Conservation (phyloP, 1,139 yeast species). For the Kodamaea sp. region DNA sequence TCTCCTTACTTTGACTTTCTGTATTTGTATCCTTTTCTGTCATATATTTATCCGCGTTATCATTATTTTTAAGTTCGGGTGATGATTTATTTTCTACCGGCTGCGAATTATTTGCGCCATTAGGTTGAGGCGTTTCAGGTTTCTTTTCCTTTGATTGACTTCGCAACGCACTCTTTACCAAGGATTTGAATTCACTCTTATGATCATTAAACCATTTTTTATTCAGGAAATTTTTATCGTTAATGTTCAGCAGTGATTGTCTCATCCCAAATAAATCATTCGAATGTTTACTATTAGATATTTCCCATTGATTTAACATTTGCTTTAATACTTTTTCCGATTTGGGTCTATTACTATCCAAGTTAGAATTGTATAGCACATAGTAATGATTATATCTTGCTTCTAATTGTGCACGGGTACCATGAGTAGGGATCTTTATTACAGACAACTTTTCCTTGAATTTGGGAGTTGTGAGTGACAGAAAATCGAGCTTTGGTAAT, state of each 20-base stretch:
- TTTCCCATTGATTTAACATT: slow-evolving; percentile 69
- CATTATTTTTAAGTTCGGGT: too few relatives aligned
- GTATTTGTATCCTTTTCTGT: too few relatives aligned
- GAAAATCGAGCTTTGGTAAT: slow-evolving; percentile 61
- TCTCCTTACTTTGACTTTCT: too few relatives aligned
- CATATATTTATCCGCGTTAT: too few relatives aligned
- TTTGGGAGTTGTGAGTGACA: slow-evolving; percentile 56
- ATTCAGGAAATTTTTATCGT: slow-evolving; percentile 40
- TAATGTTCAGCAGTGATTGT: slow-evolving; percentile 26
- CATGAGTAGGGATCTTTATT: slow-evolving; percentile 56
- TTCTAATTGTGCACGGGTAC: slow-evolving; percentile 63
- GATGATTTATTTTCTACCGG: background rate
- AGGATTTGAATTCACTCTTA: slow-evolving; percentile 46
- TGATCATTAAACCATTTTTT: slow-evolving; percentile 51
- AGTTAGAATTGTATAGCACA: slow-evolving; percentile 76
- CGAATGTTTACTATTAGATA: slow-evolving; percentile 23
- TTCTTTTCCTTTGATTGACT: slow-evolving; percentile 23
- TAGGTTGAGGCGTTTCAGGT: slow-evolving; percentile 1
- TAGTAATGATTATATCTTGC: slow-evolving; percentile 75
- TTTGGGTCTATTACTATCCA: slow-evolving; percentile 71
- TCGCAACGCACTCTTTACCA: slow-evolving; percentile 47
- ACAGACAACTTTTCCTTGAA: slow-evolving; percentile 57
- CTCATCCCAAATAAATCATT: slow-evolving; percentile 24
- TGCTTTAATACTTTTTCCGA: slow-evolving; percentile 51
- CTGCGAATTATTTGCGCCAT: background rate